Base-by-base conservation (phyloP, 768 basidiomycete species). In the Dentipellis sp. region DNA sequence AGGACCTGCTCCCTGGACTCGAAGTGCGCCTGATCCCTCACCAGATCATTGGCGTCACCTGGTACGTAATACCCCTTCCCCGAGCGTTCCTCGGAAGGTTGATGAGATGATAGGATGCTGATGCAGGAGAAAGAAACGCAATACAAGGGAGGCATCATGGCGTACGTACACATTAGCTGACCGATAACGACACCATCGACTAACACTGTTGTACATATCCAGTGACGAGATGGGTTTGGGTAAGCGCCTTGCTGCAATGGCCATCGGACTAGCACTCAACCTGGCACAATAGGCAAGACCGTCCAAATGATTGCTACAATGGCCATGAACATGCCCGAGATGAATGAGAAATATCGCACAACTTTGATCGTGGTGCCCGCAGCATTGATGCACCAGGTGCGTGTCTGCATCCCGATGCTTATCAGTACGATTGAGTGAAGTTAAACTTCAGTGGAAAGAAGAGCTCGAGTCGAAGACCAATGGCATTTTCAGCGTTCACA, bases 291-390 rank as follows among this genome's bases (percentile, higher is more conserved):
- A 42, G 80, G 82, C 3, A 86, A 88, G 70, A 88, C 86, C 8
- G 81, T 88, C 1, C 86, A 88, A 65, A 84, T 86, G 80, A 88
- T 91, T 49, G 88, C 88, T 3, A 80, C 82, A 0, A 89, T 91
- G 81, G 80, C 77, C 17, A 75, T 75, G 64, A 88, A 90, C 62
- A 74, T 75, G 62, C 82, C 87, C 0, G 64, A 65, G 0, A 61
- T 66, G 0, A 71, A 78, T 29, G 78, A 79, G 68, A 73, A 59
- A 19, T 46, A 70, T 54, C 76, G 76, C 48, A 80, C 81, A 0
- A 91, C 84, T 9, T 78, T 91, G 2, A 78, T 92, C 53, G 78
- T 92, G 17, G 88, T 88, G 2, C 88, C 87, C 1, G 80, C 87
- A 0, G 88, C 88, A 6, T 74, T 93, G 34, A 73, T 91, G 12